Base-by-base conservation (phyloP, 495 filamentous ascomycete genomes). In the Penicillium dipodomyicola region DNA sequence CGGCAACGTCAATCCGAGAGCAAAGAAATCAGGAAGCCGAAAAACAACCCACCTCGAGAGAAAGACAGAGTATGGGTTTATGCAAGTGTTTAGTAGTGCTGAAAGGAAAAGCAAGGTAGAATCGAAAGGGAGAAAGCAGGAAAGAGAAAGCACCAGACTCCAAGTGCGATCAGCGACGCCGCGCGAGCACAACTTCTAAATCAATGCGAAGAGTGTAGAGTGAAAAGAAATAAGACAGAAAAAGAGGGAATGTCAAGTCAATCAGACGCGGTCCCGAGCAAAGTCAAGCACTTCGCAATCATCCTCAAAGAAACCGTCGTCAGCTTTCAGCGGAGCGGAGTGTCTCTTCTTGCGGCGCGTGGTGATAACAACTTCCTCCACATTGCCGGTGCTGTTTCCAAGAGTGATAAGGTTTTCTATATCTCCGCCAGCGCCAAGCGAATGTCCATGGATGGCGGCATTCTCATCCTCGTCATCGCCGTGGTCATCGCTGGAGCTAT, bases 201-300 rank as follows among this genome's bases (percentile, higher is more conserved):
- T 54, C 62, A 54, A 47, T 45, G 27, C 15, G 49, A 49, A 66
- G 15, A 40, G 45, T 27, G 49, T 47, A 29, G 43, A 40, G 41
- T 52, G 49, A 60, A 58, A 50, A 39, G 58, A 42, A 45, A 46
- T 25, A 14, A 33, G n/a, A 14, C 25, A 29, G 17, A 56, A 39
- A 39, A 44, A 30, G 29, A 30, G 29, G 33, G 33, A 44, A 51
- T 35, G 41, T 39, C 12, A 44, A 41, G 41, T 35, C 11, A 42
- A 37, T 84, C 76, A 93, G 35, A 93, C 90, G 63, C 90, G 78
- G 67, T 95, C 89, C 63, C 87, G 85, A 12, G 90, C 90, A 82
- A 92, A 96, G 74, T 96, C 92, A 61, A 96, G 77, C 54, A 96
- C 88, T 65, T 95, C 92, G 65, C 89, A 93, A 67, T 94, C 92